These are phyloP conservation scores for Mucor velutinosus DNA, from an alignment of 371 early-diverging fungal genomes.

Conservation along the genomic window DNA sequence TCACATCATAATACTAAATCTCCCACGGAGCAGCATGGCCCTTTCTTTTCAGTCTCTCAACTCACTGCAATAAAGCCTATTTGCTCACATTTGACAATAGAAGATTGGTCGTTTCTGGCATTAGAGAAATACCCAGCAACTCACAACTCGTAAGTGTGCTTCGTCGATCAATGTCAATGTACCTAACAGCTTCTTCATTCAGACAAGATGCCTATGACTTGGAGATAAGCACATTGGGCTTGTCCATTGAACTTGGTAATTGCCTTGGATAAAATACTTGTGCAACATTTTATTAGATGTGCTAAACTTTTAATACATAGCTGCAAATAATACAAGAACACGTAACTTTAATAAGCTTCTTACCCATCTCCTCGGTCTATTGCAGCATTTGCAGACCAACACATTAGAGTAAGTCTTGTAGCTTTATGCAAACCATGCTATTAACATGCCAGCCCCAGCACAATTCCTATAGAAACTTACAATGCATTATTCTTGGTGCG, in stretches of 20 bases:
- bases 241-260: constrained; percentile 69
- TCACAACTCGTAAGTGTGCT: constrained; percentile 42
- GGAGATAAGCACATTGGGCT: constrained; percentile 68
- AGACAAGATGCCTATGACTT: constrained; percentile 77
- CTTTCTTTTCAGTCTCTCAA: constrained; percentile 43
- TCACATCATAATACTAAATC: constrained; percentile 6
- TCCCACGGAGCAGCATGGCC: constrained; percentile 19
- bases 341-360: constrained; percentile 71
- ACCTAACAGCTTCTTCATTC: not conserved
- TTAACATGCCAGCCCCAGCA: constrained; percentile 8
- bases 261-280: not conserved
- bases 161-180: not conserved
- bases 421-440: not conserved
- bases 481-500: constrained; percentile 72
- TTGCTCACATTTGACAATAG: constrained; percentile 35
- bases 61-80: constrained; percentile 47
- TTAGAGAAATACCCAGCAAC: constrained; percentile 53
- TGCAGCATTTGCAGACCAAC: constrained; percentile 49
- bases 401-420: constrained; percentile 48
- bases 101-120: constrained; percentile 41
- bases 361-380: constrained; percentile 59
- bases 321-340: constrained; percentile 66
- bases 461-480: constrained; percentile 56
- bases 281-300: not conserved
- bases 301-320: constrained; percentile 28